Evolutionary conservation across 495 filamentous ascomycete species (phyloP), one percentile per base, ranked within the genome.

Genomic region (Viridothelium virens): DNA sequence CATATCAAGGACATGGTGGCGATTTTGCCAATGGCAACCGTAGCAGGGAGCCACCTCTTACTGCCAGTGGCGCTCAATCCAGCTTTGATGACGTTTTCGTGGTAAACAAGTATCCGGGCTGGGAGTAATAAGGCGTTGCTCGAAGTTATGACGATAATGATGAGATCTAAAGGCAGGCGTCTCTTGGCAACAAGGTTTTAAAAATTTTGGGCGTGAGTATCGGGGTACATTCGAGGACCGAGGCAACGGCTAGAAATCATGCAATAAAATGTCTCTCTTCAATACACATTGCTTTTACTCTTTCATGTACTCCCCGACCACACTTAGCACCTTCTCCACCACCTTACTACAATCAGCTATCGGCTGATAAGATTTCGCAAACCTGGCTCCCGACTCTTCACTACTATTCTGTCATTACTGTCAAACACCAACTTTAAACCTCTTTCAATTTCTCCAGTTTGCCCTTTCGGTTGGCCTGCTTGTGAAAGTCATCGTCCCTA

Each of bases 71-170:
- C 83, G 25, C 78, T 91, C 59, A 91, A 91, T 72, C 89, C 89
- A 2, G 88, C 88, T 37, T 77, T 91, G 70, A 91, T 91, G 89
- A 89, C 87, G 2, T 91, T 91, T 76, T 88, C 87, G 44, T 91
- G 86, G 85, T 91, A 79, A 44, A 25, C 25, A 25, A 1, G 25
- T 25, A 25, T 25, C 25, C 25, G 25, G 25, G 25, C 25, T 25
- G 25, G 25, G 25, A 25, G 25, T 25, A 25, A 25, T 25, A 25
- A 25, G 25, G 25, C 25, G 25, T 25, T 25, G 25, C 25, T 25
- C 25, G 25, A 25, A 25, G 25, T 25, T 25, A 25, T 25, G 1
- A 25, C 25, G 25, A 25, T 25, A 25, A 25, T 25, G 25, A 25
- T 25, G 25, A 25, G 25, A 25, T 25, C 25, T 25, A 25, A 25